A percentile compares a stretch with the other conserved stretches of the same genome.
These are phyloP conservation scores for Condylostoma magnum DNA, from an alignment of 169 alveolate species.

Conservation along the genomic window DNA sequence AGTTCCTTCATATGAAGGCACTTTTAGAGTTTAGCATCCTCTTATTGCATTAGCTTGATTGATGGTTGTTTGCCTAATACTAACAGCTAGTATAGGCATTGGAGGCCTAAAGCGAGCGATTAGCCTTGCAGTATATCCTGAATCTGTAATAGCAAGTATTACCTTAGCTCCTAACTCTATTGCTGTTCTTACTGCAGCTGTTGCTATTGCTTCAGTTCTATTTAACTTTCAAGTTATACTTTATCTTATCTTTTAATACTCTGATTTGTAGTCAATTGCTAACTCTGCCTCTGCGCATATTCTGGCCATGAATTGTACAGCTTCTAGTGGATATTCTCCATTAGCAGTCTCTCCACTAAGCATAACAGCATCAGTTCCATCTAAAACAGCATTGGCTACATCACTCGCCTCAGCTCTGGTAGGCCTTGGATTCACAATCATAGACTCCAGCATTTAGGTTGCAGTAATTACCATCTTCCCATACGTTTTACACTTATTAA, in stretches of 20 bases:
- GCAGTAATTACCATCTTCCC: constrained; percentile 98
- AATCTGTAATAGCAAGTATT: constrained; percentile 94
- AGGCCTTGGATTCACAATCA: constrained; percentile 97
- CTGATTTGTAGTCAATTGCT: constrained; percentile 63
- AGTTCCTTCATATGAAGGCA: background rate
- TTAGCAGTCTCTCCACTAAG: constrained; percentile 91
- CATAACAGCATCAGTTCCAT: constrained; percentile 98
- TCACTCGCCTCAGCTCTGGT: constrained; percentile 99
- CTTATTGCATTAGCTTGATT: background rate
- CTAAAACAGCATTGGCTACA: constrained; percentile 98
- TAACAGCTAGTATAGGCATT: constrained; percentile 88
- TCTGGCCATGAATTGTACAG: constrained; percentile 81
- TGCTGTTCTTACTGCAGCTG: constrained; percentile 89
- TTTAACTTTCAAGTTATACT: constrained; percentile 63
- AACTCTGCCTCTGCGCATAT: constrained; percentile 89
- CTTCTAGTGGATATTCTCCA: constrained; percentile 85
- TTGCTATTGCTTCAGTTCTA: constrained; percentile 57
- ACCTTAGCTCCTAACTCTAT: constrained; percentile 86
- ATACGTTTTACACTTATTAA: constrained; percentile 90
- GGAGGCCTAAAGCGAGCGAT: constrained; percentile 96
- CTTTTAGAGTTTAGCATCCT: background rate
- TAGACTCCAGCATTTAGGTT: constrained; percentile 98
- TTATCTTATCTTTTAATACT: constrained; percentile 29
- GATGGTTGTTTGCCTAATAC: background rate
- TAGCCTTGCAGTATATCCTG: constrained; percentile 95